Evolutionary conservation across 1,139 yeast genomes (phyloP), one percentile per base, ranked within the genome.

Genomic region (Kodamaea arcana): DNA sequence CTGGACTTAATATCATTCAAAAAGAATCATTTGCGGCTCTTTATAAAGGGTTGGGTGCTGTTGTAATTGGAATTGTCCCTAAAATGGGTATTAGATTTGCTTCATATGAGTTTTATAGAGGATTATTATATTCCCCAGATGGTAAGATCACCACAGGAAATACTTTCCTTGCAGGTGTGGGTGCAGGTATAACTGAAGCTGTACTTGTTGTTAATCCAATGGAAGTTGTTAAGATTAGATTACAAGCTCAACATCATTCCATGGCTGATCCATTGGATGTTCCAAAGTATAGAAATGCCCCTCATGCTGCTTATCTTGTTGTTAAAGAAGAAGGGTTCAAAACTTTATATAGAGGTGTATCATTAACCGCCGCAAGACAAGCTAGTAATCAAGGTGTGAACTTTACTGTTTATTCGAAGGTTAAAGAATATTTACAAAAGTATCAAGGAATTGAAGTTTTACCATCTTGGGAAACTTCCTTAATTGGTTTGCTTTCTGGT

Each of bases 381-480:
- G 97, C 97, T 24, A 83, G 95, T 41, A 92, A 92, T 71, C 98
- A 92, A 65, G 98, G 97, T 69, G 97, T 94, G 34, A 92, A 92
- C 66, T 92, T 92, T 65, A 90, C 97, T 6, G 95, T 88, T 18
- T 92, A 90, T 69, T 85, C 96, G 18, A 83, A 84, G 60, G 65
- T 90, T 48, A 87, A 82, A 61, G 83, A 81, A 51, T 69, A 61
- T 48, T 74, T 88, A 50, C 84, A 78, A 56, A 77, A 73, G 24
- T 75, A 80, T 50, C 90, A 88, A 51, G 62, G 73, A 34, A 57
- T 72, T 26, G 82, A 78, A 34, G 70, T 72, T 32, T 76, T 92
- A 45, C 97, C 98, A 39, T 72, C 94, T 25, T 90, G 94, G 88
- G 95, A 92, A 68, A 92, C 97, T 27, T 87, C 96, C 16, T 66